phyloP scores from a whole-genome alignment of 176 grass and related monocot species.

The Avena sativa region DNA sequence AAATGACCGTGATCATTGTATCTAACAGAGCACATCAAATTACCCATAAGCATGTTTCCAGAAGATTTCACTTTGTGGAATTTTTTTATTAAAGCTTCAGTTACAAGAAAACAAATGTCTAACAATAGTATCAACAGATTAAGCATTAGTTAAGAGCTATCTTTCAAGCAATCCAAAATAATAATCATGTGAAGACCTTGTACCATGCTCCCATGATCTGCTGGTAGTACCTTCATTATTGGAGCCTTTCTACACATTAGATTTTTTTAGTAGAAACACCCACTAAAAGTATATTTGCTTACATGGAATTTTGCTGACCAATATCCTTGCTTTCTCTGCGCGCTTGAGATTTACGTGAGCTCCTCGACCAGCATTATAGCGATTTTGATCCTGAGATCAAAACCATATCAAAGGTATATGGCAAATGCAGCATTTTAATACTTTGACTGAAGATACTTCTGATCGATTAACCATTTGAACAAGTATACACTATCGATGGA shows the following conservation, averaged over 20 bases:
- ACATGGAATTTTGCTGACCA: conserved; percentile 90
- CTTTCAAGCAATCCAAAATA: neutral
- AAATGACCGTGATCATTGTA: neutral
- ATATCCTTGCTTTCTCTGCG: conserved; percentile 84
- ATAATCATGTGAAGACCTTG: neutral
- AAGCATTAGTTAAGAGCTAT: conserved; percentile 15
- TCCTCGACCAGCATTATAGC: conserved; percentile 86
- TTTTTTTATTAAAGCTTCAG: neutral
- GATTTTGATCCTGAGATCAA: conserved; percentile 80
- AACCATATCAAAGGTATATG: conserved; percentile 18
- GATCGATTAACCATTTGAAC: neutral
- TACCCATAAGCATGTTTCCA: conserved; percentile 26
- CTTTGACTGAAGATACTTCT: conserved; percentile 31
- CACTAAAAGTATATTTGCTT: conserved; percentile 36
- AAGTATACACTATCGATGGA: neutral
- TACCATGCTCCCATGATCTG: neutral
- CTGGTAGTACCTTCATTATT: neutral
- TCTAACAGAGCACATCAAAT: neutral
- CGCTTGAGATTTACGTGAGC: conserved; percentile 94
- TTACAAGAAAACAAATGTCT: neutral
- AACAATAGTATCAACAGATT: neutral
- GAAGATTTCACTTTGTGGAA: neutral
- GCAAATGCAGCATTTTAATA: conserved; percentile 2
- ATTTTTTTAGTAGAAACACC: conserved; percentile 22
- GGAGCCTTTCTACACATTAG: conserved; percentile 5